Conservation (phyloP, 345 rosid genomes). For the Acer yangbiense region DNA sequence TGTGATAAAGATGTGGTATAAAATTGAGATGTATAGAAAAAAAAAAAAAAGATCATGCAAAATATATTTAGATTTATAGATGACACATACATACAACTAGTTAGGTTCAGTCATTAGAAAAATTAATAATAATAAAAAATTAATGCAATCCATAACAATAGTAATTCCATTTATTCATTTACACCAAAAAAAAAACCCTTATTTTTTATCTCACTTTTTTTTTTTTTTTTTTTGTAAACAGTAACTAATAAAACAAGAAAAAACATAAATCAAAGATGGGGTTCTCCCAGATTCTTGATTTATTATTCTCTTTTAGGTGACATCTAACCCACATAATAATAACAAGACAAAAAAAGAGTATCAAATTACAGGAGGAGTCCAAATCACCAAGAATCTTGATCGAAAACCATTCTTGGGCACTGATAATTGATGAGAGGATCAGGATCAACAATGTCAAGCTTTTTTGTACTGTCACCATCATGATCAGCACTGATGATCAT, state of each 20-base stretch:
- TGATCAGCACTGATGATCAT: constrained; percentile 26
- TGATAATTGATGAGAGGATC: constrained; percentile 21
- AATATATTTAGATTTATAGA: too few relatives aligned
- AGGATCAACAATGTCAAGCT: constrained; percentile 17
- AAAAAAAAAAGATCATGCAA: too few relatives aligned
- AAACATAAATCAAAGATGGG: background rate
- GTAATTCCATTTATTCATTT: constrained; percentile 9
- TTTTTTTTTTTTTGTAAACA: background rate
- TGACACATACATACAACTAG: background rate
- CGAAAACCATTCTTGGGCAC: constrained; percentile 36
- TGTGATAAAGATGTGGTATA: too few relatives aligned
- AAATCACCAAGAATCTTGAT: constrained; percentile 49
- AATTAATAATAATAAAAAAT: background rate
- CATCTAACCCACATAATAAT: constrained; percentile 10
- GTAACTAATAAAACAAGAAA: background rate
- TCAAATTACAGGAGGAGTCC: constrained; percentile 25
- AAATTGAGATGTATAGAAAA: too few relatives aligned
- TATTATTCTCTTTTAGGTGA: background rate
- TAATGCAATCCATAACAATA: constrained; percentile 1
- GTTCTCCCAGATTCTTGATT: background rate
- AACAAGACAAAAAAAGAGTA: too few relatives aligned
- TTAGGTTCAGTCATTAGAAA: background rate
- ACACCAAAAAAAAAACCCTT: background rate
- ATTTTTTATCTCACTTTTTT: background rate
- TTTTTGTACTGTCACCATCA: constrained; percentile 35